Evolutionary conservation across 768 basidiomycete genomes (phyloP), one percentile per base, ranked within the genome.

Genomic region (Leucosporidium creatinivorum): DNA sequence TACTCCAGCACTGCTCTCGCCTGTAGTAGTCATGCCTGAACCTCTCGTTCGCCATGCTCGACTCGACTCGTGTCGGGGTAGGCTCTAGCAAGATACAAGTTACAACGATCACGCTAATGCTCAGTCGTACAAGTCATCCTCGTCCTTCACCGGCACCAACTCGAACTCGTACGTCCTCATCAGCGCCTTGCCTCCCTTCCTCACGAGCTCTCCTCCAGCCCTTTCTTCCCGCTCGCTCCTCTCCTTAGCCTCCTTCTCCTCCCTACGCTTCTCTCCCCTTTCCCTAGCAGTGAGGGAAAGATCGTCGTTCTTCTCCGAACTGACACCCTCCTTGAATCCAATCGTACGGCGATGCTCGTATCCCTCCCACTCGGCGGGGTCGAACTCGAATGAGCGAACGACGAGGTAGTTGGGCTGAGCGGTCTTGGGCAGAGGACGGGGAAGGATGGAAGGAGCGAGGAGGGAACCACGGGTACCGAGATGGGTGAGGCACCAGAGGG

Each of bases 301-400:
- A 85, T 85, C 48, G 85, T 88, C 18, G 85, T 89, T 79, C 77
- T 86, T 31, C 83, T 85, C 50, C 80, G 83, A 33, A 84, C 87
- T 75, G 83, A 83, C 0, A 77, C 89, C 76, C 84, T 82, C 80
- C 84, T 90, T 79, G 68, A 75, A 80, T 8, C 93, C 93, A 75
- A 92, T 88, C 4, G 94, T 96, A 86, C 94, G 88, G n/a, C 90
- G 81, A 77, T 98, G 94, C 73, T 87, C 87, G 74, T 97, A 98
- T 1, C 90, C 91, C 58, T 83, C 84, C 85, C 91, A 98, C 0
- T 80, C 69, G 15, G 77, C 77, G 51, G 89, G 81, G 51, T 85
- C 80, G 76, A 98, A 97, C 23, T 77, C 80, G 77, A 93, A 97
- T 0, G 91, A 93, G 33, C 89, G 84, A 23, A 91, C 77, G 17